Base-by-base conservation (phyloP, 495 filamentous ascomycete genomes). In the Terfezia claveryi region DNA sequence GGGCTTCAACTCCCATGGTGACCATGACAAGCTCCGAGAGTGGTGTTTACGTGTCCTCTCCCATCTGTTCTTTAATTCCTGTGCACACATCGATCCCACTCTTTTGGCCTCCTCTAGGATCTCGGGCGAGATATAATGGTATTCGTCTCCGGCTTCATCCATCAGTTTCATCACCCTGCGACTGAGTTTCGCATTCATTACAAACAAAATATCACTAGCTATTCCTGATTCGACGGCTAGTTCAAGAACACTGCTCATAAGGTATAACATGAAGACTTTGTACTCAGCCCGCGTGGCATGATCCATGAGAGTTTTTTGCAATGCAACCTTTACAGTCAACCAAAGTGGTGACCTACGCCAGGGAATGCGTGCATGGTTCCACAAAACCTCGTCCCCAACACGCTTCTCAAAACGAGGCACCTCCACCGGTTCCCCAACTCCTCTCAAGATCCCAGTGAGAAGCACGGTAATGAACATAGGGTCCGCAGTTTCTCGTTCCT, bases 381-480 rank as follows among this genome's bases (percentile, higher is more conserved):
- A 81, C 23, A 74, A 46, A 1, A 81, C 73, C 27, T 82, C 76
- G 54, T 84, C 78, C 9, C 76, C 70, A 14, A 75, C 81, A 52
- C 73, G 69, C 59, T 83, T 84, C 16, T 57, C 51, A 7, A 82
- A 68, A 2, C 68, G 65, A 6, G 52, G 4, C 0, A 67, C 62
- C 0, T 66, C 54, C 0, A 63, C 51, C 7, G 57, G 56, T 0
- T 38, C 17, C 1, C 75, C 76, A 2, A 72, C 50, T 5, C 70
- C 71, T 4, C 61, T 57, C 8, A 84, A 55, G 23, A 76, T 61
- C 0, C 68, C 68, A 3, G 67, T 68, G 8, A 85, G 60, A 51
- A 80, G 63, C 36, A 76, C 73, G 0, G 76, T 79, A n/a, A 81
- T 67, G 17, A 82, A 68, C 23, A 65, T 67, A 0, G 80, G 80